These are phyloP conservation scores for Strobilomyces dryophilus DNA, from an alignment of 768 basidiomycete genomes.

Conservation along the genomic window DNA sequence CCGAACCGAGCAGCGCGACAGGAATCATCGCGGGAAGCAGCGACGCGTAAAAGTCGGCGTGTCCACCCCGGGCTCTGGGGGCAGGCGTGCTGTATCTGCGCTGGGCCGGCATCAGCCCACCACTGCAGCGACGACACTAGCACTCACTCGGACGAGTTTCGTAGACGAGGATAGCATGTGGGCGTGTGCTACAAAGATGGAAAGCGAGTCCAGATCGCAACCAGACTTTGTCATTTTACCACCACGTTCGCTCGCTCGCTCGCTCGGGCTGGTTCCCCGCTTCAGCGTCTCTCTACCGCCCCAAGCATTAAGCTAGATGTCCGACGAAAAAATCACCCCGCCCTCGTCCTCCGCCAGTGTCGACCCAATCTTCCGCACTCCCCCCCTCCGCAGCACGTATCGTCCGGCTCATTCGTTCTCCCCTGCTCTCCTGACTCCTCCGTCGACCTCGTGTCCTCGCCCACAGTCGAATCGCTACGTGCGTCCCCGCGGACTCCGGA, in stretches of 20 bases:
- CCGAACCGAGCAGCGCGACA: conserved; percentile 71
- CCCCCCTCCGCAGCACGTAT: conserved; percentile 12
- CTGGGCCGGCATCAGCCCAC: not conserved
- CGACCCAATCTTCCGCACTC: conserved; percentile 11
- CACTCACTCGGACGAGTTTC: no score
- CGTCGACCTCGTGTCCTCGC: conserved; percentile 13
- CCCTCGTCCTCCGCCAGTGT: conserved; percentile 11
- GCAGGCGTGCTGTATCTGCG: conserved; percentile 11
- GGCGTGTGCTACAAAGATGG: not conserved
- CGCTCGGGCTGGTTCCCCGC: not conserved
- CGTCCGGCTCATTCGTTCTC: conserved; percentile 18
- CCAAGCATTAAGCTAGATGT: conserved; percentile 8
- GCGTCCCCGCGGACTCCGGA: conserved; percentile 48
- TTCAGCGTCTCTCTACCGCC: not conserved
- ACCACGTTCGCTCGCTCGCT: not conserved
- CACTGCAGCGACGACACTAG: no score
- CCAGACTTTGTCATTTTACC: not conserved
- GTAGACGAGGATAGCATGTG: not conserved
- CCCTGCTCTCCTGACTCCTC: conserved; percentile 17
- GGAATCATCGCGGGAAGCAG: conserved; percentile 77
- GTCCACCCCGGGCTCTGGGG: conserved; percentile 36
- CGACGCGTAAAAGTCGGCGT: conserved; percentile 65
- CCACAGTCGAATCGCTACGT: conserved; percentile 32
- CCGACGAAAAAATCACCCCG: conserved; percentile 20
- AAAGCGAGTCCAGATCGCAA: not conserved